phyloP scores from a whole-genome alignment of 2,329 filamentous ascomycete species.

The Plectosphaerella plurivora region DNA sequence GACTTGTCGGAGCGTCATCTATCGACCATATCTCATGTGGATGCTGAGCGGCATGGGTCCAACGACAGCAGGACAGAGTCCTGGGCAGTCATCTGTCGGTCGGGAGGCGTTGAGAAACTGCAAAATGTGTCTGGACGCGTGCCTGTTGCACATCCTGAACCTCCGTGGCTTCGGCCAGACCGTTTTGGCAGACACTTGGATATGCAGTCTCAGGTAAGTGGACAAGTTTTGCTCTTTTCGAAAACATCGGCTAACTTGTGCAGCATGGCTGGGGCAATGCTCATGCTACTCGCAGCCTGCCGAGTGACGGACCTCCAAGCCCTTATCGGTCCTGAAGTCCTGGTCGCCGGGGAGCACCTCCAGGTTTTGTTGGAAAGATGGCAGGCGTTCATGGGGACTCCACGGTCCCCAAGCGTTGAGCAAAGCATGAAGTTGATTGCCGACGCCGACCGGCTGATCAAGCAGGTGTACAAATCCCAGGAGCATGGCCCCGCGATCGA shows the following conservation, averaged over 20 bases:
- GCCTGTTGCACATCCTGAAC: slow-evolving; percentile 43
- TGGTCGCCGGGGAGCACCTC: slow-evolving; percentile 35
- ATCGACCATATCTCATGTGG: slow-evolving; percentile 47
- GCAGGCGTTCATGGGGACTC: slow-evolving; percentile 31
- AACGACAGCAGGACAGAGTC: not conserved
- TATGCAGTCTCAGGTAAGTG: slow-evolving; percentile 47
- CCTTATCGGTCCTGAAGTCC: slow-evolving; percentile 31
- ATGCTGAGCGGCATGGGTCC: slow-evolving; percentile 32
- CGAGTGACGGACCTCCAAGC: slow-evolving; percentile 29
- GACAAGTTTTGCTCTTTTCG: not conserved
- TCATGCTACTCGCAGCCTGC: slow-evolving; percentile 40
- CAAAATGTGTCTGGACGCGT: slow-evolving; percentile 41
- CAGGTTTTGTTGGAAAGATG: slow-evolving; percentile 33
- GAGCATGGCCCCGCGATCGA: not conserved
- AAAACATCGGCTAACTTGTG: not conserved
- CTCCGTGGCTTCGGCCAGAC: slow-evolving; percentile 43
- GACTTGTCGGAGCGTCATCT: slow-evolving; percentile 47
- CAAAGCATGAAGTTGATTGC: slow-evolving; percentile 41
- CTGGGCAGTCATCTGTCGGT: slow-evolving; percentile 17
- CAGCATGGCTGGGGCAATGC: slow-evolving; percentile 45
- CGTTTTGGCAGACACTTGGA: slow-evolving; percentile 49
- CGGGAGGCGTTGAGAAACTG: slow-evolving; percentile 34
- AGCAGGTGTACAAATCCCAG: slow-evolving; percentile 21
- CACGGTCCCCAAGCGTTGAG: slow-evolving; percentile 39
- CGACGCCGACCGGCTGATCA: slow-evolving; percentile 37